phyloP scores from a whole-genome alignment of 2,329 filamentous ascomycete genomes.

The Hypocrella siamensis region DNA sequence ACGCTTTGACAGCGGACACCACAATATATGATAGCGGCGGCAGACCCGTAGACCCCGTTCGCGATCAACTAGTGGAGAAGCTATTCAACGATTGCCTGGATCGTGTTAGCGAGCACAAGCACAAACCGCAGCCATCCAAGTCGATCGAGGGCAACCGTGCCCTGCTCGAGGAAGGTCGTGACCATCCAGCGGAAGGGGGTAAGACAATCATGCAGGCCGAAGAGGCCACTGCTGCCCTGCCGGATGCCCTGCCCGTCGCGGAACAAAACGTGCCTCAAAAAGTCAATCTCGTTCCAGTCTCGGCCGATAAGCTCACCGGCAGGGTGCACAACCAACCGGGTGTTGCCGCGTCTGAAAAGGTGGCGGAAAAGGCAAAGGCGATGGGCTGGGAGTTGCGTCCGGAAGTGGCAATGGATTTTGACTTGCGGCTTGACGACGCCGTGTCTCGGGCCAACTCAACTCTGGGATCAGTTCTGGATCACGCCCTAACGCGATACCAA shows the following conservation, averaged over 20 bases:
- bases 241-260: conserved; percentile 34
- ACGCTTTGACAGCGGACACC: conserved; percentile 62
- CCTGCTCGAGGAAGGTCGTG: conserved; percentile 67
- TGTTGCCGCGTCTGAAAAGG: conserved; percentile 52
- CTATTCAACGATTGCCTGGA: conserved; percentile 93
- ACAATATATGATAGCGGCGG: conserved; percentile 82
- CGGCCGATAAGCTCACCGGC: conserved; percentile 54
- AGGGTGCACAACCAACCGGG: conserved; percentile 57
- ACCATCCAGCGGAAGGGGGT: conserved; percentile 53
- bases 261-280: conserved; percentile 37
- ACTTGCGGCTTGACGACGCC: conserved; percentile 54
- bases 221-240: conserved; percentile 48
- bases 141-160: conserved; percentile 71
- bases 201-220: conserved; percentile 59
- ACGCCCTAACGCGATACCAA: conserved; percentile 79
- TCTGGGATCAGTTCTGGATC: conserved; percentile 79
- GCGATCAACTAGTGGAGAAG: conserved; percentile 74
- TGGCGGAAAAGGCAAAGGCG: conserved; percentile 57
- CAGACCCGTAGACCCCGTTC: conserved; percentile 57
- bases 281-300: conserved; percentile 44
- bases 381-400: conserved; percentile 72
- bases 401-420: conserved; percentile 44
- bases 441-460: conserved; percentile 53
- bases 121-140: conserved; percentile 53
- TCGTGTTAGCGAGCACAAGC: conserved; percentile 78